Conservation (phyloP, 2,329 filamentous ascomycete genomes). For the Pyricularia pennisetigena region DNA sequence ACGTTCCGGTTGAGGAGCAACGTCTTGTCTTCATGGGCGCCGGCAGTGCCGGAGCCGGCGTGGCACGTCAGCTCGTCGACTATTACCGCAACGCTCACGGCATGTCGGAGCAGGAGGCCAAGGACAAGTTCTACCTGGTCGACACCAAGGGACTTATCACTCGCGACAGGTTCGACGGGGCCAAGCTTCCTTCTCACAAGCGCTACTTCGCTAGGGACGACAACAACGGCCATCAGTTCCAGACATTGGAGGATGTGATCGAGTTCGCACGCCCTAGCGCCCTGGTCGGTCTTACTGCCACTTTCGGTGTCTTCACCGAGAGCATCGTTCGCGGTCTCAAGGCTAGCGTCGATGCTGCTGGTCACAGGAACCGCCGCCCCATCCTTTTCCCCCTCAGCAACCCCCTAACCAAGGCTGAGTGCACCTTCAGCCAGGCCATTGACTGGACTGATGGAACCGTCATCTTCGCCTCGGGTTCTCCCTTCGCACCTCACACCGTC, state of each 20-base stretch:
- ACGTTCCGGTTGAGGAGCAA: conserved; percentile 79
- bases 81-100: conserved; percentile 84
- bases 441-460: conserved; percentile 82
- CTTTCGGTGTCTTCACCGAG: conserved; percentile 89
- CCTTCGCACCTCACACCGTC: conserved; percentile 66
- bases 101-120: conserved; percentile 76
- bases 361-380: conserved; percentile 61
- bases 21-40: conserved; percentile 93
- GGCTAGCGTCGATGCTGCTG: conserved; percentile 51
- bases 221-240: conserved; percentile 60
- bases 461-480: conserved; percentile 91
- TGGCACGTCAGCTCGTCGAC: conserved; percentile 95
- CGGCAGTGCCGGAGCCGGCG: conserved; percentile 90
- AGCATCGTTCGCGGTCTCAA: conserved; percentile 66
- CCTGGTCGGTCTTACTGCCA: conserved; percentile 87
- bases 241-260: conserved; percentile 79
- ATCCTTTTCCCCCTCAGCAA: conserved; percentile 97
- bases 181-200: conserved; percentile 79
- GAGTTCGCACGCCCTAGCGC: conserved; percentile 93
- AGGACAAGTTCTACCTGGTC: conserved; percentile 91
- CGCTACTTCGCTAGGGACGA: conserved; percentile 58
- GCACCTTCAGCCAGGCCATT: conserved; percentile 90
- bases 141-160: conserved; percentile 96
- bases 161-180: conserved; percentile 70
- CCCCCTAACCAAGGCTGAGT: conserved; percentile 92